Base-by-base conservation (phyloP, 139 green algal species). In the Deuterostichococcus epilithicus region DNA sequence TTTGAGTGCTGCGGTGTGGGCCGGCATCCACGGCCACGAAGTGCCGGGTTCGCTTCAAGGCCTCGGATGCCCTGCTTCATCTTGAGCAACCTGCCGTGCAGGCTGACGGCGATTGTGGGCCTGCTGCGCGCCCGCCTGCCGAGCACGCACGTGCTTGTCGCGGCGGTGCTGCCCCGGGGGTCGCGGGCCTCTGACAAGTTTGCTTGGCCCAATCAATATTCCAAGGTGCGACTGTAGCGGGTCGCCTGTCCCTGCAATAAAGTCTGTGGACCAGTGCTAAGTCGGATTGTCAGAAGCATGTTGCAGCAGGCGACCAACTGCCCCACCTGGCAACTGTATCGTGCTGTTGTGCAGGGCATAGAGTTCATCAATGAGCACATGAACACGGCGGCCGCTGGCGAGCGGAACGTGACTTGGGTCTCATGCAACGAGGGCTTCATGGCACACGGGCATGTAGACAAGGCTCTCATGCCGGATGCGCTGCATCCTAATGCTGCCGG, bases 401-500 rank as follows among this genome's bases (percentile, higher is more conserved):
- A 81, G 26, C 42, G n/a, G 6, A 45, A 58, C n/a, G 42, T 80
- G 25, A 73, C 76, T 37, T 87, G 76, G 35, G 25, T 85, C 30
- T 76, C 84, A 34, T 87, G 82, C 63, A 68, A 70, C 28, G 35
- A 38, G 3, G 33, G 8, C 25, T 69, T 81, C 28, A 8, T 65
- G 10, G 26, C 37, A n/a, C 33, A 39, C 47, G 67, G 44, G 8
- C 69, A 33, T 30, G 68, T 84, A 13, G 32, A 80, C 35, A n/a
- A 25, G 3, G 63, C 42, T 2, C 32, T 82, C 1, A 83, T 86
- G 77, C 77, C 77, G 26, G 81, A 82, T 68, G 83, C 74, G 0
- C 70, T 87, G 33, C 79, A 83, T 33, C 79, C 83, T 39, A 81
- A 70, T 35, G 30, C 83, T 28, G 80, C 65, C 15, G 83, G 83